Evolutionary conservation across 176 grass and related monocot species (phyloP).

Genomic region (Coix lacrymajobi): DNA sequence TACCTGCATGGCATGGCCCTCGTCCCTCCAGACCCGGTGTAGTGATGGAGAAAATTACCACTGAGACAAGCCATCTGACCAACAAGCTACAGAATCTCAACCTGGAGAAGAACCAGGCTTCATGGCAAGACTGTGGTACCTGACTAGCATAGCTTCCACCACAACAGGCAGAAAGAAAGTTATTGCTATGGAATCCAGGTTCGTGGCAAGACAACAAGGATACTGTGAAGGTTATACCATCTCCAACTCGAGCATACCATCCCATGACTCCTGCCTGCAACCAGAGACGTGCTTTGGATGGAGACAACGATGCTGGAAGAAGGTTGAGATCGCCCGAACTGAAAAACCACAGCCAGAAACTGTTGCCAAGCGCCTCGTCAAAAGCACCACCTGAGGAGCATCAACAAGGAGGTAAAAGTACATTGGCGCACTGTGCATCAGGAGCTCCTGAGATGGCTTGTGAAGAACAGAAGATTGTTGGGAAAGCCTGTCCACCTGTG

Average conservation of each 20-base stretch:
- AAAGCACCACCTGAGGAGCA: conserved; percentile 19
- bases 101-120: conserved; percentile 6
- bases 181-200: neutral
- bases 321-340: neutral
- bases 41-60: conserved; percentile 3
- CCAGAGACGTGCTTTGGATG: neutral
- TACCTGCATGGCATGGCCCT: conserved; percentile 29
- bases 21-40: neutral
- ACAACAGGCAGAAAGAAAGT: neutral
- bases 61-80: neutral
- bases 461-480: conserved; percentile 16
- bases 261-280: neutral
- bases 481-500: conserved; percentile 27
- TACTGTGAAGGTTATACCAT: neutral
- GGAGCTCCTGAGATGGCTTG: neutral
- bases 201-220: neutral
- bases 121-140: conserved; percentile 3
- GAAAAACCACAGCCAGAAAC: neutral
- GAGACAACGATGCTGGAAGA: neutral
- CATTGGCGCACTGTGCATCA: neutral
- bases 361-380: neutral
- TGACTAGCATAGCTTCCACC: neutral
- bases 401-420: neutral
- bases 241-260: neutral
- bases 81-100: conserved; percentile 1